Evolutionary conservation across 208 protist genomes (phyloP), one percentile per base, ranked within the genome.

Genomic region (Leishmania tarentolae): DNA sequence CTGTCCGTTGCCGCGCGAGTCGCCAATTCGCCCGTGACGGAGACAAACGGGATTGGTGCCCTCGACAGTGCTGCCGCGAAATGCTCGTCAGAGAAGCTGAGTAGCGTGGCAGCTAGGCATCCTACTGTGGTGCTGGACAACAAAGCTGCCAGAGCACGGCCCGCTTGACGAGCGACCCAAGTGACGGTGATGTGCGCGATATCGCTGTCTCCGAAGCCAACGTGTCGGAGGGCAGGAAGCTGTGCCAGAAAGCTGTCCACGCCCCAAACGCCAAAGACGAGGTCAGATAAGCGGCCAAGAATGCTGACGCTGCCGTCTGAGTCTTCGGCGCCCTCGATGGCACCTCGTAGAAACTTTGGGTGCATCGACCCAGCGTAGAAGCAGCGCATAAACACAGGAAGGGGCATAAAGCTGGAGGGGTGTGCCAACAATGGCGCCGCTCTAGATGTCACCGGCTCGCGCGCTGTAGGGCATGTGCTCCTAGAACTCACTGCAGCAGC

Each of bases 51-150:
- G 59, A 87, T 84, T 0, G 81, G 76, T 9, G 76, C 83, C 9
- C 86, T 79, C 31, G 89, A 84, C 42, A 96, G n/a, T 11, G 81
- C 89, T 11, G 68, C 65, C 31, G 93, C 61, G 78, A 96, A 92
- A 53, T 82, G 77, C 0, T 61, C 78, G 68, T 92, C 88, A 47
- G 81, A 68, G 57, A 90, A 91, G 35, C 73, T 86, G 65, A 87
- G 84, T 37, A 96, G 69, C 13, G 88, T 86, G 61, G 84, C 80
- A 6, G 66, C 53, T 40, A 92, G 52, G 70, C 78, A 80, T 19
- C 86, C 86, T 21, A 91, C 35, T 11, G 79, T 89, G 47, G 80
- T 88, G 56, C n/a, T 77, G 56, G 69, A 40, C 3, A 87, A n/a
- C 57, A 91, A 74, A 5, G 70, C 69, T n/a, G 47, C 17, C 0